Conservation (phyloP, 768 basidiomycete genomes). For the Leccinum broughii region DNA sequence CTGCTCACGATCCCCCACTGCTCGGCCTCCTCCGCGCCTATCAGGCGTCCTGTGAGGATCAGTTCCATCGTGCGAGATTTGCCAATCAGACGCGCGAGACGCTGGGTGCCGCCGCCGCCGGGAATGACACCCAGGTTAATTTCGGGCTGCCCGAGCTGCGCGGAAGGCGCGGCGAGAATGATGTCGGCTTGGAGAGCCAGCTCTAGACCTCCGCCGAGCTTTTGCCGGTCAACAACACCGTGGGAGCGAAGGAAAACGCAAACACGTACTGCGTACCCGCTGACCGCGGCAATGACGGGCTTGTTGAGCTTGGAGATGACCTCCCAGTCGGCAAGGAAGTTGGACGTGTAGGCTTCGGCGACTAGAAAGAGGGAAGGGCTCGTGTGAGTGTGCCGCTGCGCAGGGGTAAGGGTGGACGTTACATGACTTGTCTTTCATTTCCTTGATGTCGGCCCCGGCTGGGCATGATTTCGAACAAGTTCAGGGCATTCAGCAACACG, state of each 20-base stretch:
- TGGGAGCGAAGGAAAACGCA: neutral
- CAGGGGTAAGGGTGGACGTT: conserved; percentile 24
- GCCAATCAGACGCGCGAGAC: conserved; percentile 81
- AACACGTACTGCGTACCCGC: conserved; percentile 81
- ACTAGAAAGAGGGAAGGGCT: conserved; percentile 41
- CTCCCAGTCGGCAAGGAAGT: conserved; percentile 87
- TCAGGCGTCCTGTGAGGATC: conserved; percentile 81
- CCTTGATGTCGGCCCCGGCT: conserved; percentile 99
- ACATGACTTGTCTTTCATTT: conserved; percentile 98
- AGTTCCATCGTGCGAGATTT: conserved; percentile 96
- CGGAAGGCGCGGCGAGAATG: conserved; percentile 85
- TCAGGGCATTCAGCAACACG: neutral
- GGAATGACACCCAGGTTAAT: conserved; percentile 95
- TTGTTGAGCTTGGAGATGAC: conserved; percentile 73
- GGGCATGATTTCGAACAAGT: conserved; percentile 3
- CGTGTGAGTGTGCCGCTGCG: neutral
- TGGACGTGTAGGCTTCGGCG: conserved; percentile 82
- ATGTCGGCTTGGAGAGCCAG: conserved; percentile 97
- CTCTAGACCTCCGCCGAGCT: conserved; percentile 98
- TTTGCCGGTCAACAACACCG: neutral
- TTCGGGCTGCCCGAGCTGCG: conserved; percentile 94
- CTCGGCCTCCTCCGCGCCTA: conserved; percentile 80
- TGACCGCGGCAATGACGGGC: conserved; percentile 95
- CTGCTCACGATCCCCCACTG: conserved; percentile 86
- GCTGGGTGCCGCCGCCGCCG: conserved; percentile 92